Percentiles rank a stretch among this genome's conserved stretches.
Conservation (phyloP, 169 alveolate genomes). For the Plasmodium falciparum region DNA sequence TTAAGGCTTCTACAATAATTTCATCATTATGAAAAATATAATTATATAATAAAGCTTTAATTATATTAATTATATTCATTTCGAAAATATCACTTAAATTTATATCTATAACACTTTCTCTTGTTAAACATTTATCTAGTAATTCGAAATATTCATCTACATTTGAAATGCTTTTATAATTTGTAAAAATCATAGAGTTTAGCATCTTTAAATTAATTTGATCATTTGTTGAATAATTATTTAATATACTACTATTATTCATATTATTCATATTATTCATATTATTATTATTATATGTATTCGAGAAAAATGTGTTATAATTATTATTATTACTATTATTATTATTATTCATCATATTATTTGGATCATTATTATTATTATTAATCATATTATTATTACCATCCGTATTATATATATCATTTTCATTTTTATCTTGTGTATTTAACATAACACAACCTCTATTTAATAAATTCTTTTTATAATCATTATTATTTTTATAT, state of each 20-base stretch:
- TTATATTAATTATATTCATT: slow-evolving; percentile 62
- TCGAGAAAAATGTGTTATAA: slow-evolving; percentile 9
- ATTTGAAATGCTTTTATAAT: slow-evolving; percentile 64
- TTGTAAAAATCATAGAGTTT: slow-evolving; percentile 71
- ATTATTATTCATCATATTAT: not conserved
- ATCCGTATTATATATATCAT: slow-evolving; percentile 30
- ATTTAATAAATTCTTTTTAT: slow-evolving; percentile 70
- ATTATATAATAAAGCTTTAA: slow-evolving; percentile 57
- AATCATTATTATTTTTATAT: slow-evolving; percentile 59
- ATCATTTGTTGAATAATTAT: slow-evolving; percentile 35
- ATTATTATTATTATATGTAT: slow-evolving; percentile 25
- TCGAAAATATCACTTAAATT: slow-evolving; percentile 74
- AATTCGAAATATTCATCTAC: slow-evolving; percentile 75
- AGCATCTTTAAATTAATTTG: slow-evolving; percentile 44
- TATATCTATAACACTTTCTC: slow-evolving; percentile 70
- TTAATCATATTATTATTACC: not conserved
- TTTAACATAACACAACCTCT: slow-evolving; percentile 72
- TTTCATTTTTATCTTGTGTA: slow-evolving; percentile 62
- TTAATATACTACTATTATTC: slow-evolving; percentile 18
- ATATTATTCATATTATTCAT: slow-evolving; percentile 30
- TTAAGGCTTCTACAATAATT: slow-evolving; percentile 73
- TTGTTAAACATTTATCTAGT: slow-evolving; percentile 66
- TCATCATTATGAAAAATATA: slow-evolving; percentile 75
- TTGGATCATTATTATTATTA: slow-evolving; percentile 17
- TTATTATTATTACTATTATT: not conserved